Evolutionary conservation across 2,329 filamentous ascomycete genomes (phyloP).

Genomic region (Cadophora sp.): DNA sequence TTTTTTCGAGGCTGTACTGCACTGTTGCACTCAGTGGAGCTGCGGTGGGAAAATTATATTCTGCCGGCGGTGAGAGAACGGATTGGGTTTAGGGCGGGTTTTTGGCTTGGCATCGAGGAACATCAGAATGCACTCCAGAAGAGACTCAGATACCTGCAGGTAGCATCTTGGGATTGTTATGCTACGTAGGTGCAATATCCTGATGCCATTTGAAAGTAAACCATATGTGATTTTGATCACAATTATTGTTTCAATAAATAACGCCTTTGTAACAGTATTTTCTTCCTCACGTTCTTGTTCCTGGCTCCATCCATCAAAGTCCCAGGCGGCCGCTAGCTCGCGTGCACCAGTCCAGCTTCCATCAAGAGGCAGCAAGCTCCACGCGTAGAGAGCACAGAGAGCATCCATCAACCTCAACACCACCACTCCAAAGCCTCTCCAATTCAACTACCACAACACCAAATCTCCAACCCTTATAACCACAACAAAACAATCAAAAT

Average conservation of each 20-base stretch:
- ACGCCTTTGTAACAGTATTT: no score
- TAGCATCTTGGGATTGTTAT: no score
- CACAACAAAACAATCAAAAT: conserved; percentile 39
- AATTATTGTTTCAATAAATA: no score
- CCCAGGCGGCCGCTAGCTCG: conserved; percentile 8
- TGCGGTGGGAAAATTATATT: conserved; percentile 28
- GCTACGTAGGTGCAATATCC: no score
- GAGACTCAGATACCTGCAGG: no score
- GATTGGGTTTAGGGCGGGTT: conserved; percentile 18
- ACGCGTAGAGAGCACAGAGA: conserved; percentile 40
- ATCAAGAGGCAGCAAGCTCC: conserved; percentile 43
- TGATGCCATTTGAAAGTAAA: no score
- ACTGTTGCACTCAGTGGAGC: neutral
- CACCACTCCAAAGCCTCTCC: neutral
- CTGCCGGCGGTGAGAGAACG: conserved; percentile 19
- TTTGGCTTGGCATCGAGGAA: neutral
- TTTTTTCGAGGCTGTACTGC: conserved; percentile 18
- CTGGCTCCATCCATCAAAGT: neutral
- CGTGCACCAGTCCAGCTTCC: neutral
- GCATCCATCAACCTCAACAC: neutral
- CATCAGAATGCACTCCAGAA: neutral
- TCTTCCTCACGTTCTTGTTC: neutral
- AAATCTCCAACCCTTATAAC: conserved; percentile 29
- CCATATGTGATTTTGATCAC: no score
- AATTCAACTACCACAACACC: conserved; percentile 22